Evolutionary conservation across 169 alveolate species (phyloP).

Genomic region (Plasmodium falciparum): DNA sequence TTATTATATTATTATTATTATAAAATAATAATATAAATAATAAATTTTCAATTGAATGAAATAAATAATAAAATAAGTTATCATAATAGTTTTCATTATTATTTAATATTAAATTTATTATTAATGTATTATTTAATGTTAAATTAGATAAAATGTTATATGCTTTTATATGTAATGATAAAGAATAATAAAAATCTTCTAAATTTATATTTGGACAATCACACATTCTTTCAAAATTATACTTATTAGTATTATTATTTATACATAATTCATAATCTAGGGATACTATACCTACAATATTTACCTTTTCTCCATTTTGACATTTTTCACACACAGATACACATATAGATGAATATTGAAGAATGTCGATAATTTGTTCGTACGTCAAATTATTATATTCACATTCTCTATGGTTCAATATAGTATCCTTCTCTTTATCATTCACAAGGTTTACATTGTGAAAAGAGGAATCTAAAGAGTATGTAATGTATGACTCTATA

Average conservation of each 20-base stretch:
- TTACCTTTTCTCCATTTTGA: background rate
- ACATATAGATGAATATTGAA: slow-evolving; percentile 67
- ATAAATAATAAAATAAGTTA: slow-evolving; percentile 25
- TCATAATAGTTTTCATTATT: slow-evolving; percentile 27
- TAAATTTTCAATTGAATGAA: slow-evolving; percentile 23
- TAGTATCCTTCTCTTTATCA: background rate
- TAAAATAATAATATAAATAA: slow-evolving; percentile 43
- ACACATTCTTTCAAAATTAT: background rate
- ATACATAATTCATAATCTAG: slow-evolving; percentile 39
- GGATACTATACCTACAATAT: slow-evolving; percentile 30
- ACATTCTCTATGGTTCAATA: background rate
- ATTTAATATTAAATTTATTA: slow-evolving; percentile 31
- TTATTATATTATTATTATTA: slow-evolving; percentile 4
- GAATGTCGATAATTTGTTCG: slow-evolving; percentile 13
- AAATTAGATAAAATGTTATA: slow-evolving; percentile 27
- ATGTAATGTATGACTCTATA: slow-evolving; percentile 10
- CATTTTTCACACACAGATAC: slow-evolving; percentile 16
- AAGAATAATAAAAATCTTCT: slow-evolving; percentile 10
- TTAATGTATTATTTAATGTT: slow-evolving; percentile 29
- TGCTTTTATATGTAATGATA: slow-evolving; percentile 54
- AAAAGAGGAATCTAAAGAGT: slow-evolving; percentile 15
- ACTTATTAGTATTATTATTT: background rate
- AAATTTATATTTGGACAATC: background rate
- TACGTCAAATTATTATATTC: background rate
- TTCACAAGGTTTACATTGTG: background rate